Percentiles rank a stretch among this genome's conserved stretches.
phyloP scores from a whole-genome alignment of 768 basidiomycete species.

The Ramaria rubella region DNA sequence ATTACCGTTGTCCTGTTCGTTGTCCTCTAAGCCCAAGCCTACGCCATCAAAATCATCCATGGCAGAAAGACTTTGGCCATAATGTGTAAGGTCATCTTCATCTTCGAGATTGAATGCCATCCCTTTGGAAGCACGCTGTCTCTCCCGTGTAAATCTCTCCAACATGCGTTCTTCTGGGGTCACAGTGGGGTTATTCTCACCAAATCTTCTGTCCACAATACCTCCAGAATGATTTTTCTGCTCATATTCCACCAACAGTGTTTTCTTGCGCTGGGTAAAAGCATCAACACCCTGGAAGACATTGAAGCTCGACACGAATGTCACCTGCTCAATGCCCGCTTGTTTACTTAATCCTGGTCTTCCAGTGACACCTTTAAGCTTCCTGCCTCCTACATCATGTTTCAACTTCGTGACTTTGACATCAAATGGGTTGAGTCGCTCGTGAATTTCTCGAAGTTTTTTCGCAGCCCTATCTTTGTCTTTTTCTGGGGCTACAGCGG shows the following conservation, averaged over 20 bases:
- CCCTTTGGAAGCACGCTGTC: constrained; percentile 71
- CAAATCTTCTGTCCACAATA: constrained; percentile 89
- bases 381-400: constrained; percentile 87
- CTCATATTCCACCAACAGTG: constrained; percentile 81
- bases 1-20: constrained; percentile 34
- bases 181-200: constrained; percentile 89
- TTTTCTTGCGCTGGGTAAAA: constrained; percentile 66
- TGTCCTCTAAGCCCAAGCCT: constrained; percentile 49
- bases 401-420: constrained; percentile 86
- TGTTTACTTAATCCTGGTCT: constrained; percentile 85
- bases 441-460: constrained; percentile 77
- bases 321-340: constrained; percentile 85
- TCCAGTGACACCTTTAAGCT: constrained; percentile 75
- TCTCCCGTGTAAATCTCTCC: constrained; percentile 89
- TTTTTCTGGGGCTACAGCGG: constrained; percentile 43
- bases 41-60: constrained; percentile 78
- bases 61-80: constrained; percentile 80
- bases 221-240: constrained; percentile 79
- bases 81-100: constrained; percentile 87
- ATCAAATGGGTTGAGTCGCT: constrained; percentile 90
- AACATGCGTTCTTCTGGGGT: constrained; percentile 96
- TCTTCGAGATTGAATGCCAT: constrained; percentile 85
- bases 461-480: constrained; percentile 79
- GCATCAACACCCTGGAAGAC: not conserved
- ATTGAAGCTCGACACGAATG: not conserved